A percentile compares a stretch with the other conserved stretches of the same genome.
These are phyloP conservation scores for Dictyostelium capitatum DNA, from an alignment of 78 protist species.

Conservation along the genomic window DNA sequence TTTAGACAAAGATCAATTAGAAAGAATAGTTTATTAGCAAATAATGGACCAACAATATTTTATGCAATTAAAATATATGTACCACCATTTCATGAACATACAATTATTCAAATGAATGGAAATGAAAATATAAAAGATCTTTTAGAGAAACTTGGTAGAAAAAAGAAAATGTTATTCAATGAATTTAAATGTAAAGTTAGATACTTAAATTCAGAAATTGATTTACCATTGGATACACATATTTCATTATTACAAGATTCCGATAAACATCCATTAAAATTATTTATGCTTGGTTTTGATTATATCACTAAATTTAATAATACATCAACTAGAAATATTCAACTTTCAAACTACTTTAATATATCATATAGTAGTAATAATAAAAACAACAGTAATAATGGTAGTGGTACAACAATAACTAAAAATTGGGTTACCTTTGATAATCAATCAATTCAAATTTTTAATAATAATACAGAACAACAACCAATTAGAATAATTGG, in stretches of 20 bases:
- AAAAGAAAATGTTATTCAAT: slow-evolving; percentile 16
- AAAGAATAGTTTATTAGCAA: background rate
- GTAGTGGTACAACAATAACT: background rate
- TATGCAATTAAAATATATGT: slow-evolving; percentile 26
- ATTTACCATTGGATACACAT: background rate
- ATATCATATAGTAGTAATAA: background rate
- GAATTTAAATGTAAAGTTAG: slow-evolving; percentile 21
- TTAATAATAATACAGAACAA: slow-evolving; percentile 6
- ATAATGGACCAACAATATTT: background rate
- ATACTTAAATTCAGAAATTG: background rate
- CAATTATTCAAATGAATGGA: background rate
- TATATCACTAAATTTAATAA: slow-evolving; percentile 7
- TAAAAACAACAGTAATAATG: background rate
- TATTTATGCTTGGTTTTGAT: slow-evolving; percentile 27
- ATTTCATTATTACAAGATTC: background rate
- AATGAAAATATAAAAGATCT: slow-evolving; percentile 29
- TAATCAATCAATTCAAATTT: slow-evolving; percentile 47
- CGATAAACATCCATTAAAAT: background rate
- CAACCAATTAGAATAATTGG: slow-evolving; percentile 53
- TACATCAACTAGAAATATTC: background rate
- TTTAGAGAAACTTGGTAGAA: slow-evolving; percentile 21
- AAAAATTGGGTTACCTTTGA: slow-evolving; percentile 35
- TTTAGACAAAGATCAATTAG: background rate
- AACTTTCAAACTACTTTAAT: background rate
- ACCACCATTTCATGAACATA: slow-evolving; percentile 69